Percentiles rank a stretch among this genome's conserved stretches.
These are phyloP conservation scores for Albifimbria verrucaria DNA, from an alignment of 2,329 filamentous ascomycete species.

Conservation along the genomic window DNA sequence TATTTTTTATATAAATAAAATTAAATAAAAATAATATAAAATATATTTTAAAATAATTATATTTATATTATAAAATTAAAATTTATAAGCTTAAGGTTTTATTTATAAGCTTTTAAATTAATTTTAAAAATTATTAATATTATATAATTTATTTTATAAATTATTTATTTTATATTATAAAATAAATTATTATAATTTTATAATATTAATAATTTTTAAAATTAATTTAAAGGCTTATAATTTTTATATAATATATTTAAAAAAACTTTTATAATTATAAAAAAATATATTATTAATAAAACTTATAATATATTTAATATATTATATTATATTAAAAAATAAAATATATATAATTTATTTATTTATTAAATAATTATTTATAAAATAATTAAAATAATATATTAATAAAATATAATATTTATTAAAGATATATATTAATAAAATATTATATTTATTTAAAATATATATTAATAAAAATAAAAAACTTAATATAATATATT, in stretches of 20 bases:
- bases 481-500: background rate
- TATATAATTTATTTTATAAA: constrained; percentile 1
- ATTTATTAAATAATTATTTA: background rate
- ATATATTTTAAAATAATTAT: background rate
- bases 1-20: background rate
- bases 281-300: background rate
- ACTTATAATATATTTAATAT: background rate
- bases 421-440: background rate
- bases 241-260: constrained; percentile 1
- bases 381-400: background rate
- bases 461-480: background rate
- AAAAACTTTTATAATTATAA: background rate
- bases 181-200: background rate
- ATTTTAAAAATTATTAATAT: too few relatives aligned
- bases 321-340: constrained; percentile 3
- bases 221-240: background rate
- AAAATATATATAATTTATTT: constrained; percentile 1
- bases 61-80: background rate
- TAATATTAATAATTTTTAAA: background rate
- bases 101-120: too few relatives aligned
- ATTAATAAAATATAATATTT: background rate
- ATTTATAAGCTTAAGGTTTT: too few relatives aligned
- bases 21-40: background rate
- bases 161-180: too few relatives aligned
- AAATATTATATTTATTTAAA: background rate